phyloP scores from a whole-genome alignment of 208 protist genomes.

The Borovskyia barvae region DNA sequence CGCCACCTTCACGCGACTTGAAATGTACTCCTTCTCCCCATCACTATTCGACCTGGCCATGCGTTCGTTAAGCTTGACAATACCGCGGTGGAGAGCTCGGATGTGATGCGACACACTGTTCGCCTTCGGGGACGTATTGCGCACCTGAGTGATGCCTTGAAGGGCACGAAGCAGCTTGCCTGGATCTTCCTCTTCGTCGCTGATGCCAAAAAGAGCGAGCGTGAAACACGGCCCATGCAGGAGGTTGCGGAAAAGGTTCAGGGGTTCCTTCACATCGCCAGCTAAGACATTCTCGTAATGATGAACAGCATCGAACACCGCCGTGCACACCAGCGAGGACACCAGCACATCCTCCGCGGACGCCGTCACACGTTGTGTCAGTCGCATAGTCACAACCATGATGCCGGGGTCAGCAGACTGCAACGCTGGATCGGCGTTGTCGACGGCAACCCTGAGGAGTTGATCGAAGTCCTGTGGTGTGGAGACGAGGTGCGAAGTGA shows the following conservation, averaged over 20 bases:
- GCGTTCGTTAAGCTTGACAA: slow-evolving; percentile 47
- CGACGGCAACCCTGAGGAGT: slow-evolving; percentile 61
- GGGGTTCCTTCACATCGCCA: slow-evolving; percentile 41
- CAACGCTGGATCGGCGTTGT: slow-evolving; percentile 64
- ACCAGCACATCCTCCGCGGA: slow-evolving; percentile 56
- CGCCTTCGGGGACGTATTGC: slow-evolving; percentile 43
- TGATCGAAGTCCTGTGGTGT: slow-evolving; percentile 62
- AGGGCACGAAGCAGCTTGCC: slow-evolving; percentile 47
- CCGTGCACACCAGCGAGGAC: slow-evolving; percentile 64
- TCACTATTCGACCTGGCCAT: slow-evolving; percentile 30
- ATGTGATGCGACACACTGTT: slow-evolving; percentile 58
- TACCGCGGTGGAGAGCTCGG: slow-evolving; percentile 49
- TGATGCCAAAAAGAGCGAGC: slow-evolving; percentile 59
- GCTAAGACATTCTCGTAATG: slow-evolving; percentile 58
- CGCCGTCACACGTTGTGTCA: slow-evolving; percentile 48
- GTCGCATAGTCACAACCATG: slow-evolving; percentile 63
- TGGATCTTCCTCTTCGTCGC: slow-evolving; percentile 67
- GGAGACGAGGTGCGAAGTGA: slow-evolving; percentile 48
- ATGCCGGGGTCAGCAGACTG: slow-evolving; percentile 71
- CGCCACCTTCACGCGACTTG: slow-evolving; percentile 36
- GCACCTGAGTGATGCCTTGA: slow-evolving; percentile 42
- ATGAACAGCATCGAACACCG: slow-evolving; percentile 73
- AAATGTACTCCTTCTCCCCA: slow-evolving; percentile 53
- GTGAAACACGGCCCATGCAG: slow-evolving; percentile 53
- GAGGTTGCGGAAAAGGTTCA: slow-evolving; percentile 59